phyloP scores from a whole-genome alignment of 129 eudicot species.

The Chrysanthemum seticuspe region DNA sequence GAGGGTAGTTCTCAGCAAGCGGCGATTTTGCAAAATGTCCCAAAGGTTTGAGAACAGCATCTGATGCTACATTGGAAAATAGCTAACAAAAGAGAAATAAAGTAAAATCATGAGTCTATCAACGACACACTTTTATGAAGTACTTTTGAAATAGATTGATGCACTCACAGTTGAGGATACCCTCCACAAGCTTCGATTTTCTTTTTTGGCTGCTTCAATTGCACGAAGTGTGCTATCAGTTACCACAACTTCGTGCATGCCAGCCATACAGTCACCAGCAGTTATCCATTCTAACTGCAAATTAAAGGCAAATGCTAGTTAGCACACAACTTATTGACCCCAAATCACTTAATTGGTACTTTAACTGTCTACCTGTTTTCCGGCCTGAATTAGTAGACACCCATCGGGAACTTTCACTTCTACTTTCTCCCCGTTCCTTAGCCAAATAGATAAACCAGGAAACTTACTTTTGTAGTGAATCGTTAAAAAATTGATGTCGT shows the following conservation, averaged over 20 bases:
- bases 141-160: neutral
- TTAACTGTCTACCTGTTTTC: conserved; percentile 61
- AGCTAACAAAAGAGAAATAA: conserved; percentile 33
- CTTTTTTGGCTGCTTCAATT: conserved; percentile 54
- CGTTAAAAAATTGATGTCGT: conserved; percentile 89
- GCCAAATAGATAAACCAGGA: conserved; percentile 88
- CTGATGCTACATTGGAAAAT: conserved; percentile 84
- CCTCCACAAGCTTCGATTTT: conserved; percentile 89
- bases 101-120: neutral
- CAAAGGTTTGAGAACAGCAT: conserved; percentile 68
- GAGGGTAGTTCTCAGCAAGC: conserved; percentile 58
- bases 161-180: conserved; percentile 87
- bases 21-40: conserved; percentile 73
- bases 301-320: neutral
- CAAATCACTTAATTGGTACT: neutral
- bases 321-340: neutral
- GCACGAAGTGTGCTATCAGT: conserved; percentile 66
- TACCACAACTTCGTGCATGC: conserved; percentile 97
- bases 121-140: no score
- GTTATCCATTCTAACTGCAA: conserved; percentile 93
- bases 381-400: conserved; percentile 88
- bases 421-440: conserved; percentile 73
- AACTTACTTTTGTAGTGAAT: conserved; percentile 88
- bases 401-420: conserved; percentile 88
- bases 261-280: conserved; percentile 92